A percentile compares a stretch with the other conserved stretches of the same genome.
Evolutionary conservation across 139 green algal species (phyloP).

Genomic region (Cymbomonas tetramitiformis): DNA sequence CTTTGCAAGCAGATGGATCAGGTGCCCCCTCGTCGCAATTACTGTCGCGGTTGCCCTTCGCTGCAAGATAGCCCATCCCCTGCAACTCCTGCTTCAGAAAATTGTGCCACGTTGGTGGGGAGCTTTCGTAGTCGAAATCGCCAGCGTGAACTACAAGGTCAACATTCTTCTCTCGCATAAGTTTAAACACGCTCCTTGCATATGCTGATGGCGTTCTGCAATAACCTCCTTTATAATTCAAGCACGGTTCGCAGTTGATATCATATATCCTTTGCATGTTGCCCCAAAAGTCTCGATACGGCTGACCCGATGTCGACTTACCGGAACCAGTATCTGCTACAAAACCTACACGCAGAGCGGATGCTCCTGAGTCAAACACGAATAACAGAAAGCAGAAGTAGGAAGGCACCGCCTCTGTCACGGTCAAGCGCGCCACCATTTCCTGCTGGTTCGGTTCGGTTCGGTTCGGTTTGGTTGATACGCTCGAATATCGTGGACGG

Average conservation of each 20-base stretch:
- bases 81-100: not conserved
- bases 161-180: not conserved
- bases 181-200: not conserved
- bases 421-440: no score
- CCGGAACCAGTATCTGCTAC: conserved; percentile 8
- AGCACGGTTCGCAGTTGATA: not conserved
- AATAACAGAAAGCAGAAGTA: no score
- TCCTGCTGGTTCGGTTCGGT: no score
- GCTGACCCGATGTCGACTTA: not conserved
- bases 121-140: conserved; percentile 9
- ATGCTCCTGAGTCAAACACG: no score
- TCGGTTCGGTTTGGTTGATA: no score
- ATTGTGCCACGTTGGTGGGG: not conserved
- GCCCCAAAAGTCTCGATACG: not conserved
- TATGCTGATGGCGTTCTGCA: not conserved
- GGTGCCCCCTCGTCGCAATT: conserved; percentile 3
- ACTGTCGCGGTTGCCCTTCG: conserved; percentile 5
- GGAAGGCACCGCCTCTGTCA: no score
- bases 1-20: no score
- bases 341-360: conserved; percentile 1
- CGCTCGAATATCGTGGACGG: no score
- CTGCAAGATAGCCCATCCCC: not conserved
- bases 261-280: not conserved
- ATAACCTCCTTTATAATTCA: not conserved
- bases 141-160: conserved; percentile 11